A percentile compares a stretch with the other conserved stretches of the same genome.
Conservation (phyloP, 139 green algal genomes). For the Astrephomene gubernaculifera region DNA sequence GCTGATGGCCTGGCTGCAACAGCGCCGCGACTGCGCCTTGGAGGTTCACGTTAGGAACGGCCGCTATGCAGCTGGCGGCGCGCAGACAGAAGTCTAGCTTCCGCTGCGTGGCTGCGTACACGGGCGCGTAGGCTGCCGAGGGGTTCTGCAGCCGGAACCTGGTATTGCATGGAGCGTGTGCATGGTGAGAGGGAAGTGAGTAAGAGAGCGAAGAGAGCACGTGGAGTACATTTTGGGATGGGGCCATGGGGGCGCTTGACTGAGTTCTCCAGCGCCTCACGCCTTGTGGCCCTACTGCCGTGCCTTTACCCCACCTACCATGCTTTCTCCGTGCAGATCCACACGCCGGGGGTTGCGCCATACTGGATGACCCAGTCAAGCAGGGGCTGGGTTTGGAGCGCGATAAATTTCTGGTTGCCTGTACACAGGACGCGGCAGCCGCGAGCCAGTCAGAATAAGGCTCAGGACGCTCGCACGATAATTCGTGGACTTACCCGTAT, state of each 20-base stretch:
- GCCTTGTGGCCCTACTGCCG: no score
- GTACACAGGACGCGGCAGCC: background rate
- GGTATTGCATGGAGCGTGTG: no score
- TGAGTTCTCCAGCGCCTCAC: no score
- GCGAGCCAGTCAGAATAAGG: background rate
- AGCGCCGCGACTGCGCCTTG: background rate
- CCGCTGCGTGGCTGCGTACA: background rate
- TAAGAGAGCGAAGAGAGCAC: no score
- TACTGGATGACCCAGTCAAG: conserved; percentile 36
- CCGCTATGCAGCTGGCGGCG: background rate
- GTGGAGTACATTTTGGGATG: no score
- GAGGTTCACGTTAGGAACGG: background rate
- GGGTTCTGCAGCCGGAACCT: conserved; percentile 27
- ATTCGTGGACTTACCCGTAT: background rate
- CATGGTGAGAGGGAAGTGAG: no score
- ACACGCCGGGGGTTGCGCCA: conserved; percentile 5
- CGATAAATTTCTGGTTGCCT: conserved; percentile 12
- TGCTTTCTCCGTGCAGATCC: conserved; percentile 28
- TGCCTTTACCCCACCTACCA: conserved; percentile 17
- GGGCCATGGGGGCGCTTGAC: no score
- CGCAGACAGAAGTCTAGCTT: conserved; percentile 23
- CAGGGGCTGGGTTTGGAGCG: background rate
- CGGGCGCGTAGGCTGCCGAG: background rate
- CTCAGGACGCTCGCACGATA: background rate
- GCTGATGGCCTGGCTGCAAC: background rate